Evolutionary conservation across 2,329 filamentous ascomycete species (phyloP), one percentile per base, ranked within the genome.

Genomic region (Alternaria dauci): DNA sequence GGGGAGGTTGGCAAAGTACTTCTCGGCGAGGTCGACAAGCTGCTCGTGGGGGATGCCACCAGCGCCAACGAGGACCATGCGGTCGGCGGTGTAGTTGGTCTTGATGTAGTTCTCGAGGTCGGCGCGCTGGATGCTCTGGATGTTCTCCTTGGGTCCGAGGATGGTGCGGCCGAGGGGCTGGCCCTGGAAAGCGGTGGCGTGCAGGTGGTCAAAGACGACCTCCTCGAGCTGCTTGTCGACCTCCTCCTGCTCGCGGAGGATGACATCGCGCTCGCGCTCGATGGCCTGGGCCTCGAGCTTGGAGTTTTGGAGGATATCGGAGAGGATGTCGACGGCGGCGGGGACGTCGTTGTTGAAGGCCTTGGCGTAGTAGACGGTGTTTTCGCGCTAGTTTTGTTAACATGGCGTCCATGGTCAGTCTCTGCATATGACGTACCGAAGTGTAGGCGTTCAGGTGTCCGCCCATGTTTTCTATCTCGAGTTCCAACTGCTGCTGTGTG

Each of bases 401-500:
- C 64, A 58, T 55, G 34, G 46, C 32, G 41, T 52, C 23, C 63
- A 77, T 42, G 41, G 14, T 2, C 11, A 18, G 53, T 25, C 34
- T 12, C 34, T 47, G 32, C 16, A 30, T 38, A 39, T 18, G 60
- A 69, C 91, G 78, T 89, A 97, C 94, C 86, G 94, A 98, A 76
- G 95, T 99, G 87, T 99, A 99, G 81, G 95, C 95, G 84, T 99
- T 99, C 76, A 99, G 88, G 85, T 99, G 95, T 69, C 93, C 95
- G 81, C 95, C 95, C 92, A 99, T 97, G 86, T 99, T 99, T 88
- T 99, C 95, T 79, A 99, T 98, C 86, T 99, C 95, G 69, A 99
- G 90, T 86, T 99, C 95, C 80, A 99, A 87, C 85, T 99, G 95
- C 81, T 96, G 91, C 84, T 99, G 95, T 69, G 91, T 93, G 82